A percentile compares a stretch with the other conserved stretches of the same genome.
These are phyloP conservation scores for Balamuthia mandrillaris DNA, from an alignment of 208 protist genomes.

Conservation along the genomic window DNA sequence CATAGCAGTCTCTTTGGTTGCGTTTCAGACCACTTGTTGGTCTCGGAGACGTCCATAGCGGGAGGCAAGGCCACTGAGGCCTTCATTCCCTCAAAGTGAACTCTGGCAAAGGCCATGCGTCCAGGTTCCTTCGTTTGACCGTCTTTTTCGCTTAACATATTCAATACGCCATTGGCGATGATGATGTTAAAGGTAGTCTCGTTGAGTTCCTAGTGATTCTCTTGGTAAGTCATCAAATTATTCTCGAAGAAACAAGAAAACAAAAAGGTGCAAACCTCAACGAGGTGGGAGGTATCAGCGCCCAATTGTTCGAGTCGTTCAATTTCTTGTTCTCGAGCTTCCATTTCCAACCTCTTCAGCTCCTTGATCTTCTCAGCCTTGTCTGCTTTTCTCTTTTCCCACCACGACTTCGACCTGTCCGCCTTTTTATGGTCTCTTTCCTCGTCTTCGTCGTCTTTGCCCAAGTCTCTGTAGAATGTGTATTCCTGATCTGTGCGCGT, in stretches of 20 bases:
- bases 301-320: neutral
- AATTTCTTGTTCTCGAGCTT: neutral
- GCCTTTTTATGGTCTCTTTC: neutral
- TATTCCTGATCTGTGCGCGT: conserved; percentile 28
- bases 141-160: conserved; percentile 5
- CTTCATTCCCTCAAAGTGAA: conserved; percentile 31
- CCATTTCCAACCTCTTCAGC: neutral
- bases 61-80: neutral
- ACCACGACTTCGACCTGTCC: conserved; percentile 20
- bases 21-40: conserved; percentile 7
- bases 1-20: neutral
- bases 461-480: conserved; percentile 2
- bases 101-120: neutral
- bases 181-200: neutral
- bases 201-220: neutral
- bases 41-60: conserved; percentile 22
- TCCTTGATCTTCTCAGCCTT: neutral
- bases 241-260: neutral
- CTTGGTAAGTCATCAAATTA: neutral
- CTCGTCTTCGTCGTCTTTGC: neutral
- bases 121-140: neutral
- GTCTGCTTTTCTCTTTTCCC: neutral
- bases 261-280: neutral
- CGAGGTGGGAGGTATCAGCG: conserved; percentile 10
- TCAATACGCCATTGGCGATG: conserved; percentile 16